Evolutionary conservation across 768 basidiomycete genomes (phyloP).

Genomic region (Phlebiopsis gigantea): DNA sequence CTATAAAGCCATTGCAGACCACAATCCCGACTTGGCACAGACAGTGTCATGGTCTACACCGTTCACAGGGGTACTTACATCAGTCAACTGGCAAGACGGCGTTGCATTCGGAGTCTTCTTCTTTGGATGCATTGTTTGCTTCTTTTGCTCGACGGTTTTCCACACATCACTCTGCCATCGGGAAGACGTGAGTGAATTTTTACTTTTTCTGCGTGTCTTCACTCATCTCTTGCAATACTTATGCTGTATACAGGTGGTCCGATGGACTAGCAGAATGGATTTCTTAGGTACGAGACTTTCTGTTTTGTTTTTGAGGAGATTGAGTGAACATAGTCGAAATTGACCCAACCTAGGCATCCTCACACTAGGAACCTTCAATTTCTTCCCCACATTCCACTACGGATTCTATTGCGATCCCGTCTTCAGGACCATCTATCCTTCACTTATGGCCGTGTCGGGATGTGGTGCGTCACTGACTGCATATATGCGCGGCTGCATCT

Average conservation of each 20-base stretch:
- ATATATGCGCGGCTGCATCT: too few species aligned
- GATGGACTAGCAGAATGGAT: not conserved
- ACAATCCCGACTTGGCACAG: not conserved
- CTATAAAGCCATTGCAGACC: not conserved
- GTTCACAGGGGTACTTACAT: not conserved
- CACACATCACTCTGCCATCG: constrained; percentile 3
- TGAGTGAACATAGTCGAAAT: too few species aligned
- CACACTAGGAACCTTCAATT: not conserved
- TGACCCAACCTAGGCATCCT: too few species aligned
- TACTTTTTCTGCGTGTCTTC: not conserved
- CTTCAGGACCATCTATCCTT: not conserved
- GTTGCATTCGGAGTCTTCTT: not conserved
- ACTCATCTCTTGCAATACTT: not conserved
- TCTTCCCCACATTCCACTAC: not conserved
- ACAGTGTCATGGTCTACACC: too few species aligned
- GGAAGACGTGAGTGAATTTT: not conserved
- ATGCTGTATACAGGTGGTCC: not conserved
- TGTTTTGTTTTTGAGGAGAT: too few species aligned
- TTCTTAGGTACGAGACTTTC: not conserved
- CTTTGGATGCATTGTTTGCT: not conserved
- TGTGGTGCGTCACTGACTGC: not conserved
- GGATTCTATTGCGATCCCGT: not conserved
- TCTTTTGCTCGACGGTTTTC: not conserved
- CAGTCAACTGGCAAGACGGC: not conserved
- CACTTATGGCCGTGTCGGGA: not conserved